Conservation (phyloP, 805 yeast species). For the Barnettozyma wickerhamii region DNA sequence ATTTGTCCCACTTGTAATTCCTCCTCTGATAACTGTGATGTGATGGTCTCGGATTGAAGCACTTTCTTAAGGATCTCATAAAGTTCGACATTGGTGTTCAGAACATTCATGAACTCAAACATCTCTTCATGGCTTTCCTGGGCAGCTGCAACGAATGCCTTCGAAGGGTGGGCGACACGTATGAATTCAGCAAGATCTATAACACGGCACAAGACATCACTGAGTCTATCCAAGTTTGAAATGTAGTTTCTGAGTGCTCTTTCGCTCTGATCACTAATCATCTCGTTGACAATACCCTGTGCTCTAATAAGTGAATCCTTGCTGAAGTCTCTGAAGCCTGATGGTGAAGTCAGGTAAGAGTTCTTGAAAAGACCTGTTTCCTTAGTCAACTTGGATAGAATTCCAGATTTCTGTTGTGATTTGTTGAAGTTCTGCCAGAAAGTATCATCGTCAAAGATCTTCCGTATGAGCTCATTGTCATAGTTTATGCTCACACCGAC, state of each 20-base stretch:
- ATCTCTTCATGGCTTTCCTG: slow-evolving; percentile 82
- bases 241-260: slow-evolving; percentile 49
- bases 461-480: slow-evolving; percentile 31
- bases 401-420: slow-evolving; percentile 5
- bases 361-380: slow-evolving; percentile 71
- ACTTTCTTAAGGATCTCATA: slow-evolving; percentile 57
- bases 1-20: slow-evolving; percentile 81
- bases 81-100: slow-evolving; percentile 78
- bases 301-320: slow-evolving; percentile 62
- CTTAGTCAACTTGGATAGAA: slow-evolving; percentile 11
- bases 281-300: slow-evolving; percentile 50
- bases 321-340: slow-evolving; percentile 67
- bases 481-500: slow-evolving; percentile 12
- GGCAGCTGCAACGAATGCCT: slow-evolving; percentile 68
- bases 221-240: slow-evolving; percentile 69
- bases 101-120: slow-evolving; percentile 90
- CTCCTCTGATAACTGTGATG: slow-evolving; percentile 50
- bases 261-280: slow-evolving; percentile 42
- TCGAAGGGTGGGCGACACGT: slow-evolving; percentile 80
- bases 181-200: slow-evolving; percentile 93
- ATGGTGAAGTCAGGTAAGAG: slow-evolving; percentile 61
- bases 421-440: slow-evolving; percentile 52
- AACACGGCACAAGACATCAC: slow-evolving; percentile 86
- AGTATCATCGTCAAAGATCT: slow-evolving; percentile 56
- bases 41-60: slow-evolving; percentile 33